These are phyloP conservation scores for Myriosclerotinia curreyana DNA, from an alignment of 2,329 filamentous ascomycete genomes.

Conservation along the genomic window DNA sequence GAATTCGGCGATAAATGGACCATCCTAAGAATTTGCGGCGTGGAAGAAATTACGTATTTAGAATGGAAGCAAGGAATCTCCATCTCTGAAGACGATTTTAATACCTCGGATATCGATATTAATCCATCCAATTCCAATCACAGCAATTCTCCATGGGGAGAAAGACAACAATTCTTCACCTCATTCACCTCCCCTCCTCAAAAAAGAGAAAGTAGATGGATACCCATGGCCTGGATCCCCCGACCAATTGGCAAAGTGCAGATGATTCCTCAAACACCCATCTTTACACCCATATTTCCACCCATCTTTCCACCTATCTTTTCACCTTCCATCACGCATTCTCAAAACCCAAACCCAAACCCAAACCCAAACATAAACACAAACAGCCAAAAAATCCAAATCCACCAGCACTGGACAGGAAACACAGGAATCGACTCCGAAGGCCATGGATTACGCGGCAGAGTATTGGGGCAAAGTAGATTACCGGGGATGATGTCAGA, in stretches of 20 bases:
- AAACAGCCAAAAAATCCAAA: no score
- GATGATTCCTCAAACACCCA: not conserved
- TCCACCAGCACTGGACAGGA: not conserved
- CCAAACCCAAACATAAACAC: no score
- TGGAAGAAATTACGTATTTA: not conserved
- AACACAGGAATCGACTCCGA: conserved; percentile 5
- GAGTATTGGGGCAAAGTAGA: conserved; percentile 13
- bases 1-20: not conserved
- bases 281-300: no score
- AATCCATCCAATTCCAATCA: not conserved
- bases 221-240: conserved; percentile 31
- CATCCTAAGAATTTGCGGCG: not conserved
- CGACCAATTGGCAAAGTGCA: conserved; percentile 23
- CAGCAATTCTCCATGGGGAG: not conserved
- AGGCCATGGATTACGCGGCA: conserved; percentile 19
- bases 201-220: not conserved
- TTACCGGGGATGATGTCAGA: conserved; percentile 29
- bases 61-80: not conserved
- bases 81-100: no score
- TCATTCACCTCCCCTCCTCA: no score
- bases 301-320: no score
- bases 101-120: no score
- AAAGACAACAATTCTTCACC: not conserved
- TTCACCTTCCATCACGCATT: no score
- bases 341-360: no score